Evolutionary conservation across 768 basidiomycete genomes (phyloP).

Genomic region (Amanita jacksonii): DNA sequence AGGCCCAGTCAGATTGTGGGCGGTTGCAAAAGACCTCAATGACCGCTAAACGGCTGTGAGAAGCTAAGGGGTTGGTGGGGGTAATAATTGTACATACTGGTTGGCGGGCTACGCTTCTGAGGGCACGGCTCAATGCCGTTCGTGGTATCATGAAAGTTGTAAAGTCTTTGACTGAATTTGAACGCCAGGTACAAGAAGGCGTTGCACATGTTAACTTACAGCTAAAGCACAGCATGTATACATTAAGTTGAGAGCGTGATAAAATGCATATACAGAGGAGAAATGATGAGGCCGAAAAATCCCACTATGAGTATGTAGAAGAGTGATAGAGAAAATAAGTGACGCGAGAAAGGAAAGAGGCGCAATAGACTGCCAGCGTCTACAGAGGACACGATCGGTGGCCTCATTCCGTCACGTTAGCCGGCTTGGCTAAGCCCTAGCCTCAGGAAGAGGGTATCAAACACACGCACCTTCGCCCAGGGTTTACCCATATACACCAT

Average conservation of each 20-base stretch:
- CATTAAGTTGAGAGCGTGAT: too few relatives aligned
- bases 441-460: too few relatives aligned
- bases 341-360: neutral
- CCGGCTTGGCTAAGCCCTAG: too few relatives aligned
- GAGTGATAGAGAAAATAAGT: too few relatives aligned
- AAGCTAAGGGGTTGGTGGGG: too few relatives aligned
- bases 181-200: slow-evolving; percentile 2
- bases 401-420: too few relatives aligned
- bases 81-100: slow-evolving; percentile 31
- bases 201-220: slow-evolving; percentile 4
- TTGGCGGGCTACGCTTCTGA: slow-evolving; percentile 30
- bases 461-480: slow-evolving; percentile 3
- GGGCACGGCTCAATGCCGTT: slow-evolving; percentile 34
- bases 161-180: slow-evolving; percentile 2
- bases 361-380: neutral
- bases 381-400: too few relatives aligned
- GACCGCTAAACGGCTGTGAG: slow-evolving; percentile 42
- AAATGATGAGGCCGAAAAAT: too few relatives aligned
- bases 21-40: slow-evolving; percentile 68
- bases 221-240: too few relatives aligned
- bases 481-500: slow-evolving; percentile 8
- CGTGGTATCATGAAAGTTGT: slow-evolving; percentile 25
- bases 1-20: too few relatives aligned
- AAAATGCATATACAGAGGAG: too few relatives aligned
- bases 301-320: too few relatives aligned